Evolutionary conservation across 345 rosid species (phyloP), one percentile per base, ranked within the genome.

Genomic region (Theobroma cacao): DNA sequence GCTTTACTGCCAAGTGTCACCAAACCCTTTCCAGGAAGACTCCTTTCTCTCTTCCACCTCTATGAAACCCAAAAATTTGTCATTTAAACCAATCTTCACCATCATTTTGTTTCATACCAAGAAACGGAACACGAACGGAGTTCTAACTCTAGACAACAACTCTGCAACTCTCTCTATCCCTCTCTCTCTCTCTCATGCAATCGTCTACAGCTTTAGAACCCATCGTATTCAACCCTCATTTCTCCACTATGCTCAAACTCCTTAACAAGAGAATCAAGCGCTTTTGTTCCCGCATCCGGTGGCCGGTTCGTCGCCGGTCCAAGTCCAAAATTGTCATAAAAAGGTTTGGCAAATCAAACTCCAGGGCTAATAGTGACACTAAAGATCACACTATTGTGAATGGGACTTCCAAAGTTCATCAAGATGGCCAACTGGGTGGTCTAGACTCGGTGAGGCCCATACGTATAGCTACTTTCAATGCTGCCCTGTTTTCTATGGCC

Each of bases 401-500:
- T 74, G 86, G 82, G 31, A 76, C 84, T 30, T 89, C 97, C 0
- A 45, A 80, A 20, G 90, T 78, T 72, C 88, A 82, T 82, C 95
- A 77, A 30, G 87, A 86, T 76, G 84, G 24, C 66, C 86, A 72
- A 31, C 63, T 74, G 28, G 78, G 55, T 30, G 80, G 80, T 26
- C 74, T 75, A 0, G 81, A 85, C 62, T 73, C 91, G 1, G 87
- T 75, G 69, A 86, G 80, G 78, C 72, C 87, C 18, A 87, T 95
- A 53, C 88, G 90, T 59, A n/a, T 93, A 12, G 99, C 97, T 13
- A 93, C 91, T 62, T 95, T 95, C 77, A 95, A 92, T 79, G 99
- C 97, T 56, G 91, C 95, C 22, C 79, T 93, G 89, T 95, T 95
- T 81, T 92, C 95, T 4, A 92, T 95, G 99, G 99, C 99, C 4